Evolutionary conservation across 352 stramenopile species (phyloP), one percentile per base, ranked within the genome.

Genomic region (Phytopythium mirpurense): DNA sequence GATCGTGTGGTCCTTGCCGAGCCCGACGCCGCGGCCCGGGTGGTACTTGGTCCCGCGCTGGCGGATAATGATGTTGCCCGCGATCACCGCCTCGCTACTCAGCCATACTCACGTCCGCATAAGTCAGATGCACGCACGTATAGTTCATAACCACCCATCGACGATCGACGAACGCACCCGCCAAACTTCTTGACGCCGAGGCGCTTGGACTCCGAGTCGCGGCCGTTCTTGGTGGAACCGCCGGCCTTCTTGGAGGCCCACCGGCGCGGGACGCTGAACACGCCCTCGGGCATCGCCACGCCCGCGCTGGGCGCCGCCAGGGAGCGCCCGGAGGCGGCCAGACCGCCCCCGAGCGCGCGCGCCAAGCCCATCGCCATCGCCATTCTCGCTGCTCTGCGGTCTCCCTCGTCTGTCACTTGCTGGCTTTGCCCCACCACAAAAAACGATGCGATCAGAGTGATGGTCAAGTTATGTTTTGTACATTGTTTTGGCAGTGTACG

Each of bases 141-240:
- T n/a, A n/a, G n/a, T n/a, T n/a, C n/a, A n/a, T 38, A 14, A 6
- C 14, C 9, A 19, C 35, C 4, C 2, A 4, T 27, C 10, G 11
- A 19, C 18, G 1, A 15, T 18, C n/a, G 11, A 44, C 14, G 10
- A 19, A 63, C 70, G 61, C 56, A 93, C 79, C 90, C 93, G 57
- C 92, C 93, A 66, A 95, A 98, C 50, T 98, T 96, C 74, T 99
- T 99, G 60, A 99, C 85, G 54, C 96, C 96, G 40, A 99, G 78
- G 49, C 96, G 86, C 74, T 98, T 96, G 37, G 96, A 98, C 62
- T 94, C 78, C 16, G 95, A 99, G 70, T 99, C 96, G 50, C 96
- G 82, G 21, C 96, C 96, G 72, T 99, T 99, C 65, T 96, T 98
- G n/a, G 90, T 96, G 6, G 91, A 98, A 38, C 96, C 96, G 31